Evolutionary conservation across 768 basidiomycete species (phyloP).

Genomic region (Lentinula sp.): DNA sequence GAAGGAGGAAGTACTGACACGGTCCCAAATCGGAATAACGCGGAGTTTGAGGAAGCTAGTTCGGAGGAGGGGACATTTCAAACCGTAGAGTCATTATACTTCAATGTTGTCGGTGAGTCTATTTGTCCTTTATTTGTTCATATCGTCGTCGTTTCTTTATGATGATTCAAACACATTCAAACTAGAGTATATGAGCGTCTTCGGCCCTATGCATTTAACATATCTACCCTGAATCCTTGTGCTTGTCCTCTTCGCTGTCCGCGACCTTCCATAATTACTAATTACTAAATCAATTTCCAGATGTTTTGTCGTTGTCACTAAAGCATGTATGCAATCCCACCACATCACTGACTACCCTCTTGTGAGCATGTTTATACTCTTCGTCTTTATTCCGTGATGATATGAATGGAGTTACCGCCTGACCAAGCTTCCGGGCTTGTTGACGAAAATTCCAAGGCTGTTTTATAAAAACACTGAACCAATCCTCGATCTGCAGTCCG

Average conservation of each 20-base stretch:
- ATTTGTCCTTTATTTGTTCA: background rate
- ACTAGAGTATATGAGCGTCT: slow-evolving; percentile 90
- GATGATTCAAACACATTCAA: slow-evolving; percentile 72
- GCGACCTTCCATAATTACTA: background rate
- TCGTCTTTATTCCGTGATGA: slow-evolving; percentile 39
- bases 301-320: too few species aligned
- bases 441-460: slow-evolving; percentile 84
- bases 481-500: background rate
- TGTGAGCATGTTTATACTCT: slow-evolving; percentile 26
- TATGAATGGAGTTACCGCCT: slow-evolving; percentile 84
- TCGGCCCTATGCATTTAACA: slow-evolving; percentile 63
- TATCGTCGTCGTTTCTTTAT: slow-evolving; percentile 9
- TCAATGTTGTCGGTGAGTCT: background rate
- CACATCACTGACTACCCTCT: too few species aligned
- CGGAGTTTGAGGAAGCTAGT: too few species aligned
- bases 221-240: slow-evolving; percentile 54
- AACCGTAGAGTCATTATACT: background rate
- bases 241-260: background rate
- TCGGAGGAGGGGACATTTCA: too few species aligned
- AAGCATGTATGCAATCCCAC: too few species aligned
- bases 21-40: too few species aligned
- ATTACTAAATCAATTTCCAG: background rate
- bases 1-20: too few species aligned
- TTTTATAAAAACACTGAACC: slow-evolving; percentile 62
- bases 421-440: slow-evolving; percentile 37